Base-by-base conservation (phyloP, 169 alveolate genomes). In the Plasmodium vivax region DNA sequence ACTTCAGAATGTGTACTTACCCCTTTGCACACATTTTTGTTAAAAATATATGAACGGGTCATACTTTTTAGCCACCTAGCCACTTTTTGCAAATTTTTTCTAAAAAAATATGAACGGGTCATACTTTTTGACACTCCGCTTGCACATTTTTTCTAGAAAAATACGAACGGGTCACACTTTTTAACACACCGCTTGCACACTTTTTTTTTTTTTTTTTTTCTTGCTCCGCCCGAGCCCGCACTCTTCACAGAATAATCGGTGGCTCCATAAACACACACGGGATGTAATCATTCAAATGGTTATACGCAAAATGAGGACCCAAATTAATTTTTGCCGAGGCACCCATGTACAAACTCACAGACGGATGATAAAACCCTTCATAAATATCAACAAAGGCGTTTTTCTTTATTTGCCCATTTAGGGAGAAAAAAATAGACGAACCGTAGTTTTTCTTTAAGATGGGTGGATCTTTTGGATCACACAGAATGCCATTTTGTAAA, bases 321-420 rank as follows among this genome's bases (percentile, higher is more conserved):
- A 83, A 54, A 62, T 97, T 97, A 77, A 97, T 72, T n/a, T 83
- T 83, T 4, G 96, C 96, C 36, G 94, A 92, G 23, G 98, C 98
- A 23, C 98, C 98, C 98, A 97, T 97, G 92, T 96, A 97, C 47
- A 97, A 96, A 23, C 98, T 95, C 36, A 97, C 93, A 16, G 98
- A 97, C 0, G 98, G 98, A 82, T 97, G 98, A 94, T 97, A 97
- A 68, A 75, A 92, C 30, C 98, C 98, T 77, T 96, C 97, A 83
- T 96, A 95, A 6, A 97, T 92, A 68, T 93, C 95, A 45, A 92
- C 54, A 85, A 93, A 92, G 74, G 94, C 96, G 73, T 93, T 79
- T 9, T 95, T 94, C 85, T 92, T 77, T 84, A 97, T 96, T 93
- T 71, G 93, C 32, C 98, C 98, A 93, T 97, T 97, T 71, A 97